These are phyloP conservation scores for Diaporthe batatas DNA, from an alignment of 2,329 filamentous ascomycete species.

Conservation along the genomic window DNA sequence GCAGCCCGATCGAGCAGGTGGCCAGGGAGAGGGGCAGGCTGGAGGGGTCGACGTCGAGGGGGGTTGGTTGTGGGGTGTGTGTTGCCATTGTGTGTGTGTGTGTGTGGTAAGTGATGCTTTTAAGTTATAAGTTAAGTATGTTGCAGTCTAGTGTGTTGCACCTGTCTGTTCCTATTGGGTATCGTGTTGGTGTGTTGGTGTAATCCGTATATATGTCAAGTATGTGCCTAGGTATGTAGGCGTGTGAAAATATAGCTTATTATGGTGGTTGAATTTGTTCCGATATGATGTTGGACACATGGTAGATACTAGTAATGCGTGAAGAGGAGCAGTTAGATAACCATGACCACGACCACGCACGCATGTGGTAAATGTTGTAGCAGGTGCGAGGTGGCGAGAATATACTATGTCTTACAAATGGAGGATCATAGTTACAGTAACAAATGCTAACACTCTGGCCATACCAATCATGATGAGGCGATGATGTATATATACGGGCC, in stretches of 20 bases:
- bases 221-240: no score
- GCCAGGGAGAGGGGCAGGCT: constrained; percentile 65
- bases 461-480: constrained; percentile 1
- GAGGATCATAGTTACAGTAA: background rate
- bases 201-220: no score
- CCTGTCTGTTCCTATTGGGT: background rate
- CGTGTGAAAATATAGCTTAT: background rate
- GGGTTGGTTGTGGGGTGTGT: background rate
- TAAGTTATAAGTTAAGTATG: background rate
- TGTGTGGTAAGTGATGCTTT: background rate
- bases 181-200: background rate
- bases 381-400: background rate
- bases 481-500: background rate
- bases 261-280: no score
- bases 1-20: constrained; percentile 64
- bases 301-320: no score
- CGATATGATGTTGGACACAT: no score
- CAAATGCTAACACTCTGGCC: background rate
- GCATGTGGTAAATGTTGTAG: no score
- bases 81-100: background rate
- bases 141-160: background rate
- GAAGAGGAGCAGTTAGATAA: background rate
- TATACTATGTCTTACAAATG: no score
- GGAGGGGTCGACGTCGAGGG: constrained; percentile 28
- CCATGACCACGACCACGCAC: background rate